Base-by-base conservation (phyloP, 345 rosid species). In the Theobroma cacao region DNA sequence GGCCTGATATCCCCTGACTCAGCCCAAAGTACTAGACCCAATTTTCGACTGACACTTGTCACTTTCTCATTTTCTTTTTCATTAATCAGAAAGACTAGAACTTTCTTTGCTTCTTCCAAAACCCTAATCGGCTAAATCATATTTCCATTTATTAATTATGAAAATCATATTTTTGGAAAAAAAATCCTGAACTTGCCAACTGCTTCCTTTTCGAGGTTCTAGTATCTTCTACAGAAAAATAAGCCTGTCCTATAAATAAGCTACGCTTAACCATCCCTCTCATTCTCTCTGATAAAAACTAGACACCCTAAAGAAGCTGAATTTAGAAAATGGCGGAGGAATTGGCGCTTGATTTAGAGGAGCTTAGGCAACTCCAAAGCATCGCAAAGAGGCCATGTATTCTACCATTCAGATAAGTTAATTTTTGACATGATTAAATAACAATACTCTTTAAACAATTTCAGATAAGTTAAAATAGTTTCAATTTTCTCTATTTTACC, bases 311-410 rank as follows among this genome's bases (percentile, higher is more conserved):
- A 18, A 2, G 20, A 15, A 15, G 13, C 41, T n/a, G 0, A 18
- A 30, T 59, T n/a, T 24, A n/a, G 55, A 43, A 77, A 52, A 93
- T 93, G 98, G 97, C 94, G 31, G 93, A 89, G 33, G 91, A 90
- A 22, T 6, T 84, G 50, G 83, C 78, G 26, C 78, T 92, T 45
- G 99, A 93, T 82, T 83, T 95, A 87, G 91, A 82, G 64, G 99
- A 95, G 89, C 91, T 95, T 0, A 91, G 72, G 79, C 89, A 91
- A 17, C 86, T 95, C 14, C 93, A 89, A 72, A 87, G 79, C 87
- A 55, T 88, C 61, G 97, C 97, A 9, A 92, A 93, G 84, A 87
- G 98, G 69, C 98, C 97, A 63, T 88, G 91, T 5, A 85, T 91
- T 47, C 80, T 89, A 61, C 86, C 86, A n/a, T n/a, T n/a, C n/a